These are phyloP conservation scores for Cordyceps fumosorosea DNA, from an alignment of 2,329 filamentous ascomycete species.

Conservation along the genomic window DNA sequence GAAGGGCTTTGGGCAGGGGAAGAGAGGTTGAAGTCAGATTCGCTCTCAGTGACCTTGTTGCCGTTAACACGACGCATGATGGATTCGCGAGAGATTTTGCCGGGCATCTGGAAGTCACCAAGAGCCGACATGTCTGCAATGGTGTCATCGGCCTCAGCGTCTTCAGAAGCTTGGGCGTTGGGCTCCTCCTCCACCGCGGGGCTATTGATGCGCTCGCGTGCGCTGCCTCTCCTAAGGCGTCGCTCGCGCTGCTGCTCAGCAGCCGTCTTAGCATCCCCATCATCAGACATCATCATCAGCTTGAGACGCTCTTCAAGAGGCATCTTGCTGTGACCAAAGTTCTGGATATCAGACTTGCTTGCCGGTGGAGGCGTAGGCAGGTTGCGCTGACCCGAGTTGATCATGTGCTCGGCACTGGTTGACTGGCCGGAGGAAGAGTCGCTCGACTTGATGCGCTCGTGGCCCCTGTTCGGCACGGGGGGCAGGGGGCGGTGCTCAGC, in stretches of 20 bases:
- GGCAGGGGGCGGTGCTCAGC: slow-evolving; percentile 79
- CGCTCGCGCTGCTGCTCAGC: slow-evolving; percentile 63
- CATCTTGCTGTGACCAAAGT: slow-evolving; percentile 69
- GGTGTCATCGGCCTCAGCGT: slow-evolving; percentile 51
- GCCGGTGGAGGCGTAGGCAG: slow-evolving; percentile 65
- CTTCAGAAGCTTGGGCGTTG: slow-evolving; percentile 22
- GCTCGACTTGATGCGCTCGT: slow-evolving; percentile 32
- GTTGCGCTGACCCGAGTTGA: slow-evolving; percentile 53
- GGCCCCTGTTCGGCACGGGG: slow-evolving; percentile 60
- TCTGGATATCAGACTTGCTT: slow-evolving; percentile 72
- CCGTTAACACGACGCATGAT: slow-evolving; percentile 84
- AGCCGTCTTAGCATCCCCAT: slow-evolving; percentile 49
- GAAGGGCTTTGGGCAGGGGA: slow-evolving; percentile 54
- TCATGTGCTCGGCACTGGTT: slow-evolving; percentile 65
- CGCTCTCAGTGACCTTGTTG: slow-evolving; percentile 45
- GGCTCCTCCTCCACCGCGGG: slow-evolving; percentile 28
- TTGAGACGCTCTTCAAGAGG: slow-evolving; percentile 78
- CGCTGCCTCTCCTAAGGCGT: slow-evolving; percentile 56
- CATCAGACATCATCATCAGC: slow-evolving; percentile 80
- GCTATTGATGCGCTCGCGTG: slow-evolving; percentile 44
- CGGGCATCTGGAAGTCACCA: slow-evolving; percentile 59
- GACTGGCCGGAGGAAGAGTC: slow-evolving; percentile 56
- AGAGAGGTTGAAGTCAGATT: slow-evolving; percentile 59
- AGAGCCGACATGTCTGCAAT: slow-evolving; percentile 54
- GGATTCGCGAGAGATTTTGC: slow-evolving; percentile 85